Conservation (phyloP, 345 rosid genomes). For the Aethionema arabicum region DNA sequence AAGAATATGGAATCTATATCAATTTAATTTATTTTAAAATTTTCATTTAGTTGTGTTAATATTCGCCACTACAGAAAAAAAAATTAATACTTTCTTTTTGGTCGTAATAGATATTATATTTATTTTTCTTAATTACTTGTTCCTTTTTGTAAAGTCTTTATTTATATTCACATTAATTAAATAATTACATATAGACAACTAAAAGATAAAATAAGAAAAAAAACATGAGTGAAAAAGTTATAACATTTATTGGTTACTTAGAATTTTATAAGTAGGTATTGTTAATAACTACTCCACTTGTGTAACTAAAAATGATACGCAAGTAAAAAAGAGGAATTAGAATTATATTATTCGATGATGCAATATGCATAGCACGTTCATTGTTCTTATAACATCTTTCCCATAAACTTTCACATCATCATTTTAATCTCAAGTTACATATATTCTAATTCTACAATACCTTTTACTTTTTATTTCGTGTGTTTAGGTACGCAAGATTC, state of each 20-base stretch:
- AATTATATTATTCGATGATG: constrained; percentile 7
- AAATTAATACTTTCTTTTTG: background rate
- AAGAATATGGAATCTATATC: constrained; percentile 14
- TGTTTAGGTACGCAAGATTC: no score
- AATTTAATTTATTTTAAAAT: background rate
- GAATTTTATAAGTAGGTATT: no score
- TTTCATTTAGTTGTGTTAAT: constrained; percentile 1
- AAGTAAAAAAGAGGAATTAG: constrained; percentile 5
- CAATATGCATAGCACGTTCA: constrained; percentile 4
- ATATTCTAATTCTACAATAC: background rate
- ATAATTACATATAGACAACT: background rate
- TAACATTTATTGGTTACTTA: no score
- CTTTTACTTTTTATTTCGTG: no score
- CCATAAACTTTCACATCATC: constrained; percentile 18
- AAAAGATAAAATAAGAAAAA: background rate
- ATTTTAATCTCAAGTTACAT: background rate
- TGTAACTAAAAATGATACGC: no score
- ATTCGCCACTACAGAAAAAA: constrained; percentile 29
- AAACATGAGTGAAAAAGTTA: background rate
- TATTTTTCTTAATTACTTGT: background rate
- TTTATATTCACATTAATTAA: background rate
- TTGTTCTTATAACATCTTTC: background rate
- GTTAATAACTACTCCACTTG: no score
- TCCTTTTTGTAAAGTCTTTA: background rate
- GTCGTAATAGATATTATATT: background rate